A percentile compares a stretch with the other conserved stretches of the same genome.
These are phyloP conservation scores for Amphibolis antarctica DNA, from an alignment of 106 monocot species.

Conservation along the genomic window DNA sequence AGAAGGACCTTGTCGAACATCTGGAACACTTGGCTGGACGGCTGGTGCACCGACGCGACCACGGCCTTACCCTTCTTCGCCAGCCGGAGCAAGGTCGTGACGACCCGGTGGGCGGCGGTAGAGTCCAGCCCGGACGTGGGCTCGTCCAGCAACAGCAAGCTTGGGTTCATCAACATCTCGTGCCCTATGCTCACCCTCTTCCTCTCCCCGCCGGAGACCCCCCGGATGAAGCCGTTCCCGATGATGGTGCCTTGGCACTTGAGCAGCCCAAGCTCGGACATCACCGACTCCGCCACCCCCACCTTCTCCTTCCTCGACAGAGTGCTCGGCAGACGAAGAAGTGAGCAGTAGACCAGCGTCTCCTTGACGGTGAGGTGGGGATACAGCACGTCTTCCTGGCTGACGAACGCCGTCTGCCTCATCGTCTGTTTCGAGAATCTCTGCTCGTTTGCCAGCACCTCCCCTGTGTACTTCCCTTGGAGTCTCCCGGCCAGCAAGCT, in stretches of 20 bases:
- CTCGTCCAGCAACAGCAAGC: conserved; percentile 74
- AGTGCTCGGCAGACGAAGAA: conserved; percentile 49
- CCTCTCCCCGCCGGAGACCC: conserved; percentile 85
- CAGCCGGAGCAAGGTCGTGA: conserved; percentile 31
- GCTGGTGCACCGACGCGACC: conserved; percentile 76
- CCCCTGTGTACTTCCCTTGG: conserved; percentile 17
- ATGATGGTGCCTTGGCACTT: conserved; percentile 54
- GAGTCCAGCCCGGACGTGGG: conserved; percentile 86
- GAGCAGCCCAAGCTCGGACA: conserved; percentile 59
- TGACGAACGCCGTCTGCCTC: conserved; percentile 43
- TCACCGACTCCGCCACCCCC: conserved; percentile 47
- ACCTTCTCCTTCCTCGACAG: conserved; percentile 29
- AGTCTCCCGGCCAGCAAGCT: conserved; percentile 46
- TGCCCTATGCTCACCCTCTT: conserved; percentile 83
- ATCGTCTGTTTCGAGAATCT: conserved; percentile 7
- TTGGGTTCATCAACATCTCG: conserved; percentile 78
- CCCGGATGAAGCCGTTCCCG: conserved; percentile 49
- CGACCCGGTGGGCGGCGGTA: conserved; percentile 61
- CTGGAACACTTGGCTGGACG: conserved; percentile 62
- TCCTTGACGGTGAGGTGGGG: conserved; percentile 70
- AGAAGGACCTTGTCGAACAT: conserved; percentile 74
- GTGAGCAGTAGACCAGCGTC: conserved; percentile 59
- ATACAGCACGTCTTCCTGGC: conserved; percentile 85
- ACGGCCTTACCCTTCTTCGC: conserved; percentile 59
- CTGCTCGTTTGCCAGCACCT: conserved; percentile 27